Evolutionary conservation across 495 filamentous ascomycete species (phyloP).

Genomic region (Mytilinidion resinicola): DNA sequence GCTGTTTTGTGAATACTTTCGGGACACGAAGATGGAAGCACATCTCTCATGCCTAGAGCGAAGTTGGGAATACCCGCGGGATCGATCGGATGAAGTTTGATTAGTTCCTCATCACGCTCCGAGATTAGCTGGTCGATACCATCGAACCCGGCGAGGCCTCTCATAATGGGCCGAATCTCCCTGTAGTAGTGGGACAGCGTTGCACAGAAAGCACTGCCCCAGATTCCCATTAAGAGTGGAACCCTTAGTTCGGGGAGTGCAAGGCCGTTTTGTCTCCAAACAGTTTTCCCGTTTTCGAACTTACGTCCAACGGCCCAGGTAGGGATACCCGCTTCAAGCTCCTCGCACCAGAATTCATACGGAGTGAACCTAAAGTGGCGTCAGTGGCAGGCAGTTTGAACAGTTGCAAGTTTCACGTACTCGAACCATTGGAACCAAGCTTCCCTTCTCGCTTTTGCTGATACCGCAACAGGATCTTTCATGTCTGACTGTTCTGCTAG

Average conservation of each 20-base stretch:
- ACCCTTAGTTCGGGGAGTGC: slow-evolving; percentile 63
- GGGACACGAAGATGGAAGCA: slow-evolving; percentile 66
- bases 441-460: slow-evolving; percentile 59
- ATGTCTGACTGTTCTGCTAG: slow-evolving; percentile 36
- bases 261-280: slow-evolving; percentile 51
- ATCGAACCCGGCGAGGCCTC: slow-evolving; percentile 63
- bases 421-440: slow-evolving; percentile 99
- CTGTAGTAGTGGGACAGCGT: slow-evolving; percentile 93
- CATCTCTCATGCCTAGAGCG: slow-evolving; percentile 67
- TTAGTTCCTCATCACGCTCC: slow-evolving; percentile 70
- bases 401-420: slow-evolving; percentile 9
- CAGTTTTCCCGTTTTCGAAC: slow-evolving; percentile 64
- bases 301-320: slow-evolving; percentile 86
- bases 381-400: background rate
- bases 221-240: slow-evolving; percentile 72
- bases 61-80: slow-evolving; percentile 86
- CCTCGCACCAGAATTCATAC: slow-evolving; percentile 95
- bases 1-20: slow-evolving; percentile 61
- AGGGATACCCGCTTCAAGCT: slow-evolving; percentile 82
- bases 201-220: slow-evolving; percentile 93
- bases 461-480: slow-evolving; percentile 37
- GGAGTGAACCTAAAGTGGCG: slow-evolving; percentile 56
- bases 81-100: slow-evolving; percentile 87
- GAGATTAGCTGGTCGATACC: slow-evolving; percentile 82
- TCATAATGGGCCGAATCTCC: slow-evolving; percentile 75